Evolutionary conservation across 2,329 filamentous ascomycete genomes (phyloP), one percentile per base, ranked within the genome.

Genomic region (Penicillium sp.): DNA sequence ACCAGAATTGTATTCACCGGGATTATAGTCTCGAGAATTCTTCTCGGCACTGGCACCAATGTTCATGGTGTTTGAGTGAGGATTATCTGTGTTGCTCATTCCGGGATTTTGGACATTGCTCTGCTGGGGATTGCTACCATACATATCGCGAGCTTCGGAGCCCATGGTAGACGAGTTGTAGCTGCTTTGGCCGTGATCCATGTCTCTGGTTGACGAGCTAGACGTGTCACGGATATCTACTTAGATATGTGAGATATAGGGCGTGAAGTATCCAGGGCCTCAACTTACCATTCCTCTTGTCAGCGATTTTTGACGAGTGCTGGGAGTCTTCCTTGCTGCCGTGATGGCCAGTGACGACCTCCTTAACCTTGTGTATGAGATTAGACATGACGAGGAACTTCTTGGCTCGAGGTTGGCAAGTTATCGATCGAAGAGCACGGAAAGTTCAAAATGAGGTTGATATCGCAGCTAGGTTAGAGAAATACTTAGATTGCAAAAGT

Each of bases 361-460:
- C 74, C 67, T 80, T 81, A 50, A 79, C 73, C 56, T 80, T 81
- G 66, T 80, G 71, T 51, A 79, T 63, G 50, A 79, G 64, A 47
- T 67, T 66, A 34, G 77, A 77, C 79, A 81, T 82, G 55, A 52
- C 72, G 72, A 51, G 28, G 34, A 26, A 9, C 9, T 16, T 19
- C 18, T 6, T 19, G 18, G n/a, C 39, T 23, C 23, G 43, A 13
- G 28, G 7, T 31, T 39, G 10, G 9, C 9, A 34, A 16, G 33
- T 7, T n/a, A n/a, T n/a, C 13, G 33, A n/a, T 34, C 1, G 33
- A 34, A 31, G 29, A n/a, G n/a, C n/a, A n/a, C n/a, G n/a, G n/a
- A n/a, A n/a, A n/a, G n/a, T n/a, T n/a, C n/a, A n/a, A n/a, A n/a
- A n/a, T n/a, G n/a, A n/a, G n/a, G n/a, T n/a, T n/a, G n/a, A n/a